Evolutionary conservation across 371 early-diverging fungal species (phyloP).

Genomic region (Choanephora cucurbitarum): DNA sequence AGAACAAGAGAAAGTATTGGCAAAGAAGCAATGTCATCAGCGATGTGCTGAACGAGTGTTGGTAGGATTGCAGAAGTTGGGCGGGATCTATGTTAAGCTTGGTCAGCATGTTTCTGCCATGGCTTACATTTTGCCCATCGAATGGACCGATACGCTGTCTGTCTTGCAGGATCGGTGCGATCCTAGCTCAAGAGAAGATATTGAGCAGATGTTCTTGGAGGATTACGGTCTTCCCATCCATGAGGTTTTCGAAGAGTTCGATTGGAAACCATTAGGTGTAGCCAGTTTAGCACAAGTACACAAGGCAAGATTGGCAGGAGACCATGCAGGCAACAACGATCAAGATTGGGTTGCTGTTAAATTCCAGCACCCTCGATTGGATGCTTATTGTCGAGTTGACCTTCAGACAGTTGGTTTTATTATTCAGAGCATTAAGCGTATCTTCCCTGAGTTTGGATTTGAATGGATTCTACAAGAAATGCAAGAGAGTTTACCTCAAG

Average conservation of each 20-base stretch:
- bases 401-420: constrained; percentile 71
- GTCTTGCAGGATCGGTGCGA: constrained; percentile 86
- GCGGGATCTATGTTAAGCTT: constrained; percentile 93
- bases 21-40: constrained; percentile 42
- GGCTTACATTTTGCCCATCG: constrained; percentile 82
- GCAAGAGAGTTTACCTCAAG: constrained; percentile 79
- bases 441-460: constrained; percentile 91
- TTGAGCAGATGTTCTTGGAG: constrained; percentile 65
- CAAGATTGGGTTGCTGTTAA: constrained; percentile 82
- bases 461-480: constrained; percentile 91
- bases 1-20: constrained; percentile 38
- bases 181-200: constrained; percentile 62
- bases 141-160: constrained; percentile 86
- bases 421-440: constrained; percentile 61
- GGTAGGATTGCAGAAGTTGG: constrained; percentile 59
- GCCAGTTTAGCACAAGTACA: constrained; percentile 91
- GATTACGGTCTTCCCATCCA: constrained; percentile 70
- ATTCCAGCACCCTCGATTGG: constrained; percentile 86
- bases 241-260: constrained; percentile 71
- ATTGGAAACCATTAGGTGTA: constrained; percentile 77
- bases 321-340: constrained; percentile 39
- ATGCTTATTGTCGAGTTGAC: constrained; percentile 79
- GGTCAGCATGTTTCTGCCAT: constrained; percentile 91
- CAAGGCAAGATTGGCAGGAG: constrained; percentile 55
- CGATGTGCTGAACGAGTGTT: constrained; percentile 64